These are phyloP conservation scores for Trametes coccinea DNA, from an alignment of 768 basidiomycete species.

Conservation along the genomic window DNA sequence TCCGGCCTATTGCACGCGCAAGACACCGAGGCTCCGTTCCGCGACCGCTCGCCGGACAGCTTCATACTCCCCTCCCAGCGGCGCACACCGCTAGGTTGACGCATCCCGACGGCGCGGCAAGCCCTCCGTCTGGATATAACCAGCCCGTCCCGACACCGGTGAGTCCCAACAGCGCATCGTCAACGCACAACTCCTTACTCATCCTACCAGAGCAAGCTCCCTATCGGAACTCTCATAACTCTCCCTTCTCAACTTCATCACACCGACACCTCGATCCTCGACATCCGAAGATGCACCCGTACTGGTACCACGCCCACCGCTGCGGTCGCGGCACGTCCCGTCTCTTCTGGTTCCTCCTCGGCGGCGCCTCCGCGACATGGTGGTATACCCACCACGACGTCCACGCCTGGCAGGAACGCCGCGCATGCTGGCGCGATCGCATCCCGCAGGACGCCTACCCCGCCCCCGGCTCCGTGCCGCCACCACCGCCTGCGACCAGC, in stretches of 20 bases:
- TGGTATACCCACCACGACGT: conserved; percentile 45
- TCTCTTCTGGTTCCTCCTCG: conserved; percentile 67
- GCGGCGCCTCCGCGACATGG: conserved; percentile 44
- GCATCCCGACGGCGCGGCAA: conserved; percentile 11
- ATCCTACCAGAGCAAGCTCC: background rate
- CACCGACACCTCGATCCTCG: background rate
- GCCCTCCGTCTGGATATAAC: conserved; percentile 1
- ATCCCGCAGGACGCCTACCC: conserved; percentile 31
- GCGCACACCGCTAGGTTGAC: conserved; percentile 1
- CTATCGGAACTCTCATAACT: background rate
- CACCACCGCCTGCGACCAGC: background rate
- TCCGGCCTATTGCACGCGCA: background rate
- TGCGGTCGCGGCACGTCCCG: conserved; percentile 51
- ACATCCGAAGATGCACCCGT: conserved; percentile 3
- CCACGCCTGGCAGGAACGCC: conserved; percentile 24
- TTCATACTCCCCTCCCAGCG: conserved; percentile 4
- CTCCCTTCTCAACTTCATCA: background rate
- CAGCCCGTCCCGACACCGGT: background rate
- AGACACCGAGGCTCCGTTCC: background rate
- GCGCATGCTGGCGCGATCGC: conserved; percentile 31
- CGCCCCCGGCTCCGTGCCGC: conserved; percentile 6
- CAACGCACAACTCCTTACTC: background rate
- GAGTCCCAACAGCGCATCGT: background rate
- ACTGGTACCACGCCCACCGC: conserved; percentile 11
- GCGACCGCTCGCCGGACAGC: background rate